Evolutionary conservation across 805 yeast genomes (phyloP), one percentile per base, ranked within the genome.

Genomic region (Wickerhamiella australiensis): DNA sequence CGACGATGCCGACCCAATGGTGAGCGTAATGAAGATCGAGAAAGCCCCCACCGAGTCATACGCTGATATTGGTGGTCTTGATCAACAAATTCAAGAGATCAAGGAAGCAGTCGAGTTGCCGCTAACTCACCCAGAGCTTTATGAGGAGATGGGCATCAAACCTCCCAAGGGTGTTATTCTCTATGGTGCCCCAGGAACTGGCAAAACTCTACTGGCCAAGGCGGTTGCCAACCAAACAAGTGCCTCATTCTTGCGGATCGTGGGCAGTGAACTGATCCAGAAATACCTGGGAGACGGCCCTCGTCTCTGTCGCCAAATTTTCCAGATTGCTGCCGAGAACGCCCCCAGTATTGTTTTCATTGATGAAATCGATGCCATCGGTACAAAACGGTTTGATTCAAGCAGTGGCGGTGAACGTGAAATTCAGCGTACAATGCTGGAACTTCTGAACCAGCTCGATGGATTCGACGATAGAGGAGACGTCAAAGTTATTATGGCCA

Each of bases 241-340:
- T 54, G 97, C 97, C 2, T 87, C 96, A 2, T 92, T 92, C 59
- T 73, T 92, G 63, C 79, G 98, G 66, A 87, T 92, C 65, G 97
- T 90, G 26, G 98, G 98, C 21, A 85, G 96, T 1, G 98, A 92
- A 68, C 77, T 92, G 62, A 88, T 92, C 63, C 98, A 92, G 65
- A 92, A 92, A 66, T 92, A 92, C 63, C 72, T 94, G 26, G 98
- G 98, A 64, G 98, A 92, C 65, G 98, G 98, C 52, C 97, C 98
- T 49, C 78, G 96, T 59, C 75, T 92, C 59, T 80, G 86, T 65
- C 75, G 98, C 64, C 96, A 94, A 61, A 79, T 92, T 52, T 92
- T 92, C 75, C 94, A 88, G 67, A 85, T 87, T 44, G 98, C 98
- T 2, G 92, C 88, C 22, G 98, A 92, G 56, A 82, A 87, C 66